Base-by-base conservation (phyloP, 75 land plant genomes). In the Selaginella moellendorffii region DNA sequence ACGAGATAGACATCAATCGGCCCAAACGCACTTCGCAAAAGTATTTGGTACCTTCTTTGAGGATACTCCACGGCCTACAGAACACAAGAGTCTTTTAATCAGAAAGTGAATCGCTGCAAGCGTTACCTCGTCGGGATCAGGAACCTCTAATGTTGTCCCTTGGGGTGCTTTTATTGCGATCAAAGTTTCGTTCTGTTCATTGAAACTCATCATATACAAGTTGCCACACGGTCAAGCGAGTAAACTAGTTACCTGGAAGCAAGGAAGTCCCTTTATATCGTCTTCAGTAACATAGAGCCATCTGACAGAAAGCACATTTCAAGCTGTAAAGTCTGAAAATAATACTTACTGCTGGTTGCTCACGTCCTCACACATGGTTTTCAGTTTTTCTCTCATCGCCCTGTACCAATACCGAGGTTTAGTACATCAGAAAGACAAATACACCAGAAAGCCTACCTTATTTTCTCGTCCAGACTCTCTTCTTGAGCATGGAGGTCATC, bases 1-100 rank as follows among this genome's bases (percentile, higher is more conserved):
- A 90, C 97, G 68, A 90, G 85, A 62, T 87, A 90, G 51, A 90
- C 97, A 84, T 90, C 97, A 52, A 90, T 90, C 21, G 97, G 97
- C 36, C 97, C 97, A 83, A 81, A 86, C 23, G 80, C 77, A 79
- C 97, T 90, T 58, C 88, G 81, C 0, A 90, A 76, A 29, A 87
- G 82, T 27, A 90, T 87, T 65, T 86, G 81, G 66, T 87, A 90
- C 72, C 92, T 80, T 61, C 92, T 80, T 62, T 82, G 92, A 24
- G 82, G 83, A 71, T 87, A 87, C 25, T 87, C 97, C 63, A 78
- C 83, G 67, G 83, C 88, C 97, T 90, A 42, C 27, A 60, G 61
- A 36, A 36, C 10, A 36, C 46, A 5, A 36, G 14, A 36, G 14
- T 5, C 14, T 5, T 36, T n/a, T n/a, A n/a, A 14, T 36, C 5